Base-by-base conservation (phyloP, 805 yeast genomes). In the Barnettozyma vustinii region DNA sequence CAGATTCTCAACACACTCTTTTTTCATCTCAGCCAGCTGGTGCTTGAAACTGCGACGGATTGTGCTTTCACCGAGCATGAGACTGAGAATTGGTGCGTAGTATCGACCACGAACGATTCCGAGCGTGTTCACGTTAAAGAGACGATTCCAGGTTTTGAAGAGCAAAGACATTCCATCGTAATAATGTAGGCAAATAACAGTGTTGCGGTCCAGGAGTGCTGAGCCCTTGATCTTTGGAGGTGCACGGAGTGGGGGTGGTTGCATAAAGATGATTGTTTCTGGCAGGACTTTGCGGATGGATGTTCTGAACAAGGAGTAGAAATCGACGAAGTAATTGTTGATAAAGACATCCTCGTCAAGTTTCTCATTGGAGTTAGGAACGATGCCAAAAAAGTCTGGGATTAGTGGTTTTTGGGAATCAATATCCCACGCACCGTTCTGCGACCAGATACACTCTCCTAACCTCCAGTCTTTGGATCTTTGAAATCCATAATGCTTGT, bases 161-260 rank as follows among this genome's bases (percentile, higher is more conserved):
- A 94, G 83, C 35, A 92, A 69, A 1, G 97, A 86, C 81, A 92
- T 77, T 0, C 98, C 99, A 64, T 92, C 99, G 63, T 92, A 92
- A 64, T 84, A 92, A 66, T 92, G 99, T 2, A 96, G 94, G 18
- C 96, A 81, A 57, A 83, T 83, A 1, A 86, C 80, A 0, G 92
- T 83, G 45, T 76, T 77, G 1, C 70, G 62, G 58, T 86, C 94
- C 13, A 85, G 61, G n/a, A 81, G 61, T 20, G 70, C 62, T 27
- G 63, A 51, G 12, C 73, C 75, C 50, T 73, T 74, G 52, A 87
- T 64, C 10, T 66, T 62, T 2, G 97, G 97, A 0, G 97, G 96
- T 4, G 75, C 60, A 56, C 81, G 84, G 52, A 91, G 70, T 1
- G 87, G 94, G 1, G 96, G 96, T 0, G 95, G 84, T 64, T 90